Evolutionary conservation across 352 stramenopile species (phyloP).

Genomic region (Phytophthora megakarya): DNA sequence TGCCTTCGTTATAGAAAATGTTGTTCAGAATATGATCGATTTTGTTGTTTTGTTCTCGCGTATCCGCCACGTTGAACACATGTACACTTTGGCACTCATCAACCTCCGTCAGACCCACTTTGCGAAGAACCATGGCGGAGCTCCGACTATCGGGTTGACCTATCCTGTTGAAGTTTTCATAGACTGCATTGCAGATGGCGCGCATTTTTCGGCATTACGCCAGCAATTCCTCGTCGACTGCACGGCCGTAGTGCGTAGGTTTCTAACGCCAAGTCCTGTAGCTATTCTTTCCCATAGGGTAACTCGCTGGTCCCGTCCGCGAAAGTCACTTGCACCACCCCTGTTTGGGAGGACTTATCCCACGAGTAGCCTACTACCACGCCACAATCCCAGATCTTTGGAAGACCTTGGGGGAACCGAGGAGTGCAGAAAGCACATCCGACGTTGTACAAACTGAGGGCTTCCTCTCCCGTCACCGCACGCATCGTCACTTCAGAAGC

Average conservation of each 20-base stretch:
- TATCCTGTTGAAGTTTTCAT: slow-evolving; percentile 15
- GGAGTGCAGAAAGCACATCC: slow-evolving; percentile 5
- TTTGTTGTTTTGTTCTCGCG: neutral
- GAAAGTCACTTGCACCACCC: slow-evolving; percentile 16
- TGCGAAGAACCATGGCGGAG: neutral
- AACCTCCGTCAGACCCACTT: neutral
- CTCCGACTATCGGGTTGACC: slow-evolving; percentile 1
- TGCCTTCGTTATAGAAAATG: slow-evolving; percentile 9
- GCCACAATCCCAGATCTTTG: slow-evolving; percentile 21
- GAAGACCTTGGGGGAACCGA: neutral
- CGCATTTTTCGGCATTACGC: slow-evolving; percentile 25
- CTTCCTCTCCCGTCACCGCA: slow-evolving; percentile 10
- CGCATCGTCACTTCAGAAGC: no score
- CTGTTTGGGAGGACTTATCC: neutral
- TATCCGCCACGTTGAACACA: neutral
- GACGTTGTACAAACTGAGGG: slow-evolving; percentile 9
- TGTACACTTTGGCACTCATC: slow-evolving; percentile 1
- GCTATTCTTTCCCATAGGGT: neutral
- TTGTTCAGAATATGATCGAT: slow-evolving; percentile 11
- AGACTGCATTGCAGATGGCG: neutral
- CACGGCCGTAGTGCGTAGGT: slow-evolving; percentile 12
- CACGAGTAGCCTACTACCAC: slow-evolving; percentile 8
- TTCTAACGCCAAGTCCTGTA: slow-evolving; percentile 11
- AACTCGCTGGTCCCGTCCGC: neutral
- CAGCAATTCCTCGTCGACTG: neutral